Evolutionary conservation across 148 eudicot species (phyloP), one percentile per base, ranked within the genome.

Genomic region (Selenicereus undatus): DNA sequence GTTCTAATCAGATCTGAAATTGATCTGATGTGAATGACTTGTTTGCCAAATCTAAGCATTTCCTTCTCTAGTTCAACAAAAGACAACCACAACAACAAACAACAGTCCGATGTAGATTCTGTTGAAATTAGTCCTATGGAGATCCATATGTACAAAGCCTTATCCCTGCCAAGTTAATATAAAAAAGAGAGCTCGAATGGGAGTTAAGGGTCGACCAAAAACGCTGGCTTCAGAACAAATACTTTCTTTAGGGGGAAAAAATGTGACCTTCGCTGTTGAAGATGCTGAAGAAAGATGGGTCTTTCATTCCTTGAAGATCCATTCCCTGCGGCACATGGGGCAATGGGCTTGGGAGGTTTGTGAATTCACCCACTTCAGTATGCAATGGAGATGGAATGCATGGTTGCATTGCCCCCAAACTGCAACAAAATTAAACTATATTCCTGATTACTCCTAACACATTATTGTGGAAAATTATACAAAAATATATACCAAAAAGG

Each of bases 391-490:
- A 88, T 96, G 98, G 85, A 92, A 93, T 0, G 97, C 93, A 82
- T 96, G 99, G 88, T 93, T 96, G 88, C 99, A 96, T 51, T 92
- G 90, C 72, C 99, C 99, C 99, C 98, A 96, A 24, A 96, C 99
- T 96, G 94, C 91, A 87, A 35, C 22, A 54, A 70, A 45, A 48
- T 32, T 32, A 14, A 73, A 30, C 60, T 54, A 29, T 42, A 8
- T 29, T 32, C 64, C 3, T 56, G 24, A 27, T 75, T 29, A 72
- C n/a, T 72, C 12, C 48, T 5, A 56, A 56, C 62, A 11, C 3
- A 16, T 3, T 56, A 56, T 18, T 56, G 62, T 16, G 16, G 5
- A 5, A 56, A 48, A 10, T 48, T 48, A 48, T 48, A 48, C 52
- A 48, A 48, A 48, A 48, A 39, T 7, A 32, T 39, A 39, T 39